Percentiles rank a stretch among this genome's conserved stretches.
Evolutionary conservation across 179 eudicot species (phyloP).

Genomic region (Beta corolliflora): DNA sequence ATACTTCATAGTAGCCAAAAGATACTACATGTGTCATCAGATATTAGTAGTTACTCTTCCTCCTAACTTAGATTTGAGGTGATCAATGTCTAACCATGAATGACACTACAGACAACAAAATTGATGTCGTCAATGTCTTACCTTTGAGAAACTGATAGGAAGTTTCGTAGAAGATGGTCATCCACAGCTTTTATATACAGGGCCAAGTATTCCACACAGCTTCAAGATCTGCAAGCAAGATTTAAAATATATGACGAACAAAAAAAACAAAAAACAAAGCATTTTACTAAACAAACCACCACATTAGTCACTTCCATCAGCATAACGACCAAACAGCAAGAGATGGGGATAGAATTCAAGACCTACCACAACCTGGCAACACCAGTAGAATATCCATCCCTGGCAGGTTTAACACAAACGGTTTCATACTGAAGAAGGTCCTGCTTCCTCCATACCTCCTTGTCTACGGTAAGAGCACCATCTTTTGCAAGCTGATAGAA

Average conservation of each 20-base stretch:
- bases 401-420: conserved; percentile 81
- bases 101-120: background rate
- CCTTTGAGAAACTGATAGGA: conserved; percentile 85
- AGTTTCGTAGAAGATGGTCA: conserved; percentile 60
- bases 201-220: conserved; percentile 65
- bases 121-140: conserved; percentile 24
- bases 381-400: conserved; percentile 97
- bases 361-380: conserved; percentile 86
- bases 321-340: conserved; percentile 11
- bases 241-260: conserved; percentile 4
- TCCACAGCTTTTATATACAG: conserved; percentile 71
- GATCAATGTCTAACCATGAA: background rate
- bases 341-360: background rate
- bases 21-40: background rate
- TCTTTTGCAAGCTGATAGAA: conserved; percentile 55
- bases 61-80: background rate
- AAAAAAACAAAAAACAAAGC: background rate
- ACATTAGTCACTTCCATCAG: conserved; percentile 2
- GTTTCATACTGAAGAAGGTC: conserved; percentile 63
- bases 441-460: conserved; percentile 59
- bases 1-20: background rate
- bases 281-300: conserved; percentile 8
- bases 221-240: conserved; percentile 31
- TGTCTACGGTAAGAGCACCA: conserved; percentile 78
- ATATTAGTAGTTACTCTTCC: too few species aligned